Conservation (phyloP, 1,284 basidiomycete genomes). For the Pyrrhoderma lamaoense region DNA sequence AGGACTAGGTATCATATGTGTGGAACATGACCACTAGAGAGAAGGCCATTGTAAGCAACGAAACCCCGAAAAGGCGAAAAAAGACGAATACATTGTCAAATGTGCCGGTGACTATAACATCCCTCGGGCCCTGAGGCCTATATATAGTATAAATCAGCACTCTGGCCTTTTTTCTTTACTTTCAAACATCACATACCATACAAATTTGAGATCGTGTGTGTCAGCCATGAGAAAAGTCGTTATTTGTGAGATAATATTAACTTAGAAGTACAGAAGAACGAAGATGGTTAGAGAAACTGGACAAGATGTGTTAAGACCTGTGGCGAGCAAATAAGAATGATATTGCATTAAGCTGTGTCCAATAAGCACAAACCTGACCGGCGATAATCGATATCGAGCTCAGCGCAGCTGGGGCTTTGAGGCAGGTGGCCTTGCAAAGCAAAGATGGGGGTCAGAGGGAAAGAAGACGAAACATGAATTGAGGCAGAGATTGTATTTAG, state of each 20-base stretch:
- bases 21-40: conserved; percentile 51
- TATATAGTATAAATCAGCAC: not conserved
- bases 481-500: not conserved
- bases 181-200: conserved; percentile 16
- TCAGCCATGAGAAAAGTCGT: conserved; percentile 18
- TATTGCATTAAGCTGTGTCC: no score
- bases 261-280: not conserved
- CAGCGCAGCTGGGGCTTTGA: not conserved
- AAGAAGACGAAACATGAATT: not conserved
- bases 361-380: conserved; percentile 3
- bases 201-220: conserved; percentile 17
- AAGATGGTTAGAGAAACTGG: no score
- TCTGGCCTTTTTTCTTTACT: not conserved
- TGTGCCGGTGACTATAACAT: conserved; percentile 65
- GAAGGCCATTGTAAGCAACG: not conserved
- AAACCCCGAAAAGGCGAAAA: not conserved
- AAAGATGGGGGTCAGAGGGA: not conserved
- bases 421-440: not conserved
- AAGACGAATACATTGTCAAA: conserved; percentile 61
- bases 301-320: no score
- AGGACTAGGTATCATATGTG: conserved; percentile 46
- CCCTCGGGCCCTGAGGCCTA: conserved; percentile 54
- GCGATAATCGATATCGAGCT: conserved; percentile 1
- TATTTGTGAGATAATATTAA: conserved; percentile 3
- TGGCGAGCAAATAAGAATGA: no score